Conservation (phyloP, 2,329 filamentous ascomycete genomes). For the Thermomyces lanuginosus region DNA sequence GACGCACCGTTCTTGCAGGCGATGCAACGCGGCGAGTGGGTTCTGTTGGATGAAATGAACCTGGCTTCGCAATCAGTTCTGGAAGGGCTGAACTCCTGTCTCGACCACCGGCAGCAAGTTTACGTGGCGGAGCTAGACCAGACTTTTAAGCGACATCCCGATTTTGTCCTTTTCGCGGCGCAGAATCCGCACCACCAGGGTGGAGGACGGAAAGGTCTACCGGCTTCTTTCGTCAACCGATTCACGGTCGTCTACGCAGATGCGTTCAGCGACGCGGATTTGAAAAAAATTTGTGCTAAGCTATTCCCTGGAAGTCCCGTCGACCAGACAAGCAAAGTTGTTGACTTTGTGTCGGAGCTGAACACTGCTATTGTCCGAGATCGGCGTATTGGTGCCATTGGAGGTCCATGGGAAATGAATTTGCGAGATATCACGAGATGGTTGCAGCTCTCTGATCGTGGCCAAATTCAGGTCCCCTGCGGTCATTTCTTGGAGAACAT, state of each 20-base stretch:
- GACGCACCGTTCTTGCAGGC: slow-evolving; percentile 90
- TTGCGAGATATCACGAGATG: slow-evolving; percentile 78
- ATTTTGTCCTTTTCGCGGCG: slow-evolving; percentile 89
- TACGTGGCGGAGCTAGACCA: slow-evolving; percentile 93
- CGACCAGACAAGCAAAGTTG: slow-evolving; percentile 48
- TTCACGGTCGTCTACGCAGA: slow-evolving; percentile 98
- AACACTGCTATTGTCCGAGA: slow-evolving; percentile 51
- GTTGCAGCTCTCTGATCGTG: slow-evolving; percentile 53
- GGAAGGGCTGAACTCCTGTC: slow-evolving; percentile 87
- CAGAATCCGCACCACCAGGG: slow-evolving; percentile 97
- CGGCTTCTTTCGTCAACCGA: slow-evolving; percentile 90
- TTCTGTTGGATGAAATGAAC: slow-evolving; percentile 96
- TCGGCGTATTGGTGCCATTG: slow-evolving; percentile 37
- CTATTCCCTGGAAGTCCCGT: slow-evolving; percentile 51
- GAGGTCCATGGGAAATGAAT: slow-evolving; percentile 90
- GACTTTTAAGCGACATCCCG: slow-evolving; percentile 72
- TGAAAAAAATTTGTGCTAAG: slow-evolving; percentile 64
- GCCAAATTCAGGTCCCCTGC: slow-evolving; percentile 44
- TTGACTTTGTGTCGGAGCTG: slow-evolving; percentile 64
- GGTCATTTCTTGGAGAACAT: slow-evolving; percentile 68
- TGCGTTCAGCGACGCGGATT: slow-evolving; percentile 63
- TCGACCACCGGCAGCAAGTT: slow-evolving; percentile 89
- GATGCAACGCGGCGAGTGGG: slow-evolving; percentile 95
- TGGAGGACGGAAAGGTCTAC: slow-evolving; percentile 83
- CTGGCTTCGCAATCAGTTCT: slow-evolving; percentile 90